Evolutionary conservation across 768 basidiomycete species (phyloP).

Genomic region (Naganishia kalamii): DNA sequence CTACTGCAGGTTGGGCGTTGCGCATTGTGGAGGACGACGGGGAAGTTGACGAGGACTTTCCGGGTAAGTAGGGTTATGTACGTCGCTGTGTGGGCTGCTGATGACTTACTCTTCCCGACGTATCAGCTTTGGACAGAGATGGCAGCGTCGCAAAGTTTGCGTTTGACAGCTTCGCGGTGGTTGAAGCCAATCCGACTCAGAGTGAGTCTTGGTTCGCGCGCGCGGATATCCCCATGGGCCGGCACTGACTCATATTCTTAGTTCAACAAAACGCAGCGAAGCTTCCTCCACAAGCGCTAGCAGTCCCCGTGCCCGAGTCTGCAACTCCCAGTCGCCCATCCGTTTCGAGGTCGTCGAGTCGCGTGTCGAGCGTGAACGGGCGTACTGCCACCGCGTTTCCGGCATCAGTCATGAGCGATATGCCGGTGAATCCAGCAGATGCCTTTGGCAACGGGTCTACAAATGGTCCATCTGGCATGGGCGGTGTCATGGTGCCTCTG

Average conservation of each 20-base stretch:
- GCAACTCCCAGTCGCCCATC: not conserved
- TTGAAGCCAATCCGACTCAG: conserved; percentile 59
- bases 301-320: not conserved
- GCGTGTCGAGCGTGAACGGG: conserved; percentile 8
- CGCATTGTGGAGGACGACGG: conserved; percentile 94
- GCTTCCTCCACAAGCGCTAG: conserved; percentile 53
- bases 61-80: conserved; percentile 57
- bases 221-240: too few relatives aligned
- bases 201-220: conserved; percentile 12
- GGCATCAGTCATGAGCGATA: conserved; percentile 39
- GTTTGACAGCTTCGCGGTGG: conserved; percentile 79
- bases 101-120: not conserved
- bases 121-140: conserved; percentile 76
- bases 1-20: conserved; percentile 83
- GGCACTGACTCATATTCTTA: conserved; percentile 31
- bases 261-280: conserved; percentile 72
- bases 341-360: conserved; percentile 7
- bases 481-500: conserved; percentile 66
- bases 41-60: conserved; percentile 97
- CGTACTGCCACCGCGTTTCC: conserved; percentile 41
- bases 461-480: conserved; percentile 40
- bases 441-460: conserved; percentile 49
- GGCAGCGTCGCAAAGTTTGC: conserved; percentile 81
- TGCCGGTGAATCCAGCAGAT: conserved; percentile 44
- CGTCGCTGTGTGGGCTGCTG: conserved; percentile 10